Percentiles rank a stretch among this genome's conserved stretches.
phyloP scores from a whole-genome alignment of 768 basidiomycete genomes.

The Leccinum variicolor region DNA sequence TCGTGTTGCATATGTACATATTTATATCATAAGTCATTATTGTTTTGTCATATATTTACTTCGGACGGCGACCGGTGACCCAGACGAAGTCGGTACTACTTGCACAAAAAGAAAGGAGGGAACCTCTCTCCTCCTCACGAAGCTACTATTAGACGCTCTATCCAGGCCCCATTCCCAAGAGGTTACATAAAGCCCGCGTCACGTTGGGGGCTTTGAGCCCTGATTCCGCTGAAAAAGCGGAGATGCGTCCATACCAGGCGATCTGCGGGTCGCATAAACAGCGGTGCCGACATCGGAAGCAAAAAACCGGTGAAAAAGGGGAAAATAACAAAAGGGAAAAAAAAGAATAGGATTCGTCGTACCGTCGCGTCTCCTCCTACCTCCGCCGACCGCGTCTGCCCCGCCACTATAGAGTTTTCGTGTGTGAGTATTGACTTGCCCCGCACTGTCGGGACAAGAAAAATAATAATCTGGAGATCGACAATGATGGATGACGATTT shows the following conservation, averaged over 20 bases:
- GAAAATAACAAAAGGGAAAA: neutral
- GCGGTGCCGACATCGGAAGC: conserved; percentile 13
- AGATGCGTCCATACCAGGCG: neutral
- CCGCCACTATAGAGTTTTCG: neutral
- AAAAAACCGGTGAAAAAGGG: conserved; percentile 1
- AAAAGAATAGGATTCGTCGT: neutral
- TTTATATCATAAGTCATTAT: neutral
- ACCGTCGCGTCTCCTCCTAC: neutral
- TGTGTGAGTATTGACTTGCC: neutral
- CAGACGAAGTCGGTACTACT: neutral
- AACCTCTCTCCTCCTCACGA: neutral
- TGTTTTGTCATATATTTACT: neutral
- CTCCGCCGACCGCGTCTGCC: neutral
- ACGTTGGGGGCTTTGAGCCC: neutral
- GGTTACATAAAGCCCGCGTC: neutral
- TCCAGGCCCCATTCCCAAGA: neutral
- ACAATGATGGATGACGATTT: neutral
- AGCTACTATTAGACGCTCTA: neutral
- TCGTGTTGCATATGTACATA: neutral
- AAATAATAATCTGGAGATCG: neutral
- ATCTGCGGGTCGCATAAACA: conserved; percentile 10
- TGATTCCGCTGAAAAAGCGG: neutral
- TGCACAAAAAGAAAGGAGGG: neutral
- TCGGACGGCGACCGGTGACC: neutral
- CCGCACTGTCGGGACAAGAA: neutral